phyloP scores from a whole-genome alignment of 2,329 filamentous ascomycete genomes.

The Exophiala xenobiotica region DNA sequence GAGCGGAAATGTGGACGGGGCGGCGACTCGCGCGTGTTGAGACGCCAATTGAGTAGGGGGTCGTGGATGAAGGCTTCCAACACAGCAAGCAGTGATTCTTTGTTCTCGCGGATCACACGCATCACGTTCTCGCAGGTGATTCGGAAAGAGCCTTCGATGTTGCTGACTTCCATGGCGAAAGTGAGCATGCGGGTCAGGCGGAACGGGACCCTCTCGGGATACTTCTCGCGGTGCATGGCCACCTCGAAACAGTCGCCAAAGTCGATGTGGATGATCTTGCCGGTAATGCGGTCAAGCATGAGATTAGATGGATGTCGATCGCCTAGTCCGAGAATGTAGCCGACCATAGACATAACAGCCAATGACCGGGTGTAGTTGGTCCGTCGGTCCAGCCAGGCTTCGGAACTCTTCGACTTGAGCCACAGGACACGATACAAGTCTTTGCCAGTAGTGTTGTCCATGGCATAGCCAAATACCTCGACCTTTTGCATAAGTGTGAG shows the following conservation, averaged over 20 bases:
- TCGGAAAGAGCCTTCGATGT: conserved; percentile 97
- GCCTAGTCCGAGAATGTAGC: conserved; percentile 94
- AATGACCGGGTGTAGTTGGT: conserved; percentile 99
- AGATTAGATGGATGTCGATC: conserved; percentile 97
- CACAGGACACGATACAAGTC: conserved; percentile 97
- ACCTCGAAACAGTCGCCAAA: conserved; percentile 99
- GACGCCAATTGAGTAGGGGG: conserved; percentile 95
- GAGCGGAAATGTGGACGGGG: conserved; percentile 59
- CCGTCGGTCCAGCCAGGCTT: conserved; percentile 93
- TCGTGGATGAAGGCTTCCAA: conserved; percentile 99
- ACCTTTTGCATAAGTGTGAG: conserved; percentile 99
- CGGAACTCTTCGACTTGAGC: conserved; percentile 97
- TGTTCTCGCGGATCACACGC: conserved; percentile 93
- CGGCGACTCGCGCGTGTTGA: conserved; percentile 64
- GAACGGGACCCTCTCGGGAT: conserved; percentile 96
- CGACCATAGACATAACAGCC: conserved; percentile 99
- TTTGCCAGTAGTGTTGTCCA: conserved; percentile 98
- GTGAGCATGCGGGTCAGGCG: conserved; percentile 97
- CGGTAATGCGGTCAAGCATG: conserved; percentile 93
- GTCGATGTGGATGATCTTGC: conserved; percentile 97
- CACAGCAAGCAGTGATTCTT: conserved; percentile 97
- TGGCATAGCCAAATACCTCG: conserved; percentile 96
- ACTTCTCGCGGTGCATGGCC: conserved; percentile 99
- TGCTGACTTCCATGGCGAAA: conserved; percentile 99
- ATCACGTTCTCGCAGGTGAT: conserved; percentile 99